Evolutionary conservation across 2,329 filamentous ascomycete species (phyloP).

Genomic region (Claviceps capensis): DNA sequence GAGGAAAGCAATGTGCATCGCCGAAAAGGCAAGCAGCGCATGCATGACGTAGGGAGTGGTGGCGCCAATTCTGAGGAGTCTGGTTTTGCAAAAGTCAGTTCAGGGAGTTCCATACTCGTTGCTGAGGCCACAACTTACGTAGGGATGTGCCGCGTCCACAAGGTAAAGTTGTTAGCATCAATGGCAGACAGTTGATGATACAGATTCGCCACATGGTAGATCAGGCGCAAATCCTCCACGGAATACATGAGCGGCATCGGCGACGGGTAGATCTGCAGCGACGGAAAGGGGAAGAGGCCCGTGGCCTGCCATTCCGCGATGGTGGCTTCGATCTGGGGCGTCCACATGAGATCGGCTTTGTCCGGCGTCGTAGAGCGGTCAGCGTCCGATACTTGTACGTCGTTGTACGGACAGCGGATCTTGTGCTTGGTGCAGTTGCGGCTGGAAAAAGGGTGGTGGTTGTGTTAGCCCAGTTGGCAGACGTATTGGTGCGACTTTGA

Average conservation of each 20-base stretch:
- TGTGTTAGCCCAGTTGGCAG: conserved; percentile 5
- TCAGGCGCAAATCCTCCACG: conserved; percentile 68
- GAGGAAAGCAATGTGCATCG: conserved; percentile 82
- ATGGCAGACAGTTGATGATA: conserved; percentile 68
- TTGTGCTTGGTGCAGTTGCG: conserved; percentile 99
- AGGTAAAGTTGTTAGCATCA: conserved; percentile 69
- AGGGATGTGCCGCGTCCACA: conserved; percentile 88
- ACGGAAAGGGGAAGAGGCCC: conserved; percentile 73
- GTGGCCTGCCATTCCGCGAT: conserved; percentile 76
- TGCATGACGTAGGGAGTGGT: conserved; percentile 87
- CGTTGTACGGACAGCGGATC: conserved; percentile 95
- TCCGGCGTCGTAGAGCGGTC: conserved; percentile 47
- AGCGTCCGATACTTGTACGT: conserved; percentile 53
- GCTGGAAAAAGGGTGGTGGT: conserved; percentile 31
- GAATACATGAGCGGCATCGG: conserved; percentile 61
- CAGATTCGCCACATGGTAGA: conserved; percentile 80
- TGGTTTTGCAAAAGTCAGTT: conserved; percentile 5
- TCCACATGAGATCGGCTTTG: conserved; percentile 67
- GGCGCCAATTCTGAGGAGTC: conserved; percentile 58
- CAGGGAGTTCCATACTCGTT: background rate
- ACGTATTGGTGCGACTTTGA: background rate
- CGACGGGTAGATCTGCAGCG: conserved; percentile 62
- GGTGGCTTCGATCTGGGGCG: conserved; percentile 66
- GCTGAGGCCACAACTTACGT: conserved; percentile 46
- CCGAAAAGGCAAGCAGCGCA: conserved; percentile 82